Conservation (phyloP, 306 rosid species). For the Inga oerstediana region DNA sequence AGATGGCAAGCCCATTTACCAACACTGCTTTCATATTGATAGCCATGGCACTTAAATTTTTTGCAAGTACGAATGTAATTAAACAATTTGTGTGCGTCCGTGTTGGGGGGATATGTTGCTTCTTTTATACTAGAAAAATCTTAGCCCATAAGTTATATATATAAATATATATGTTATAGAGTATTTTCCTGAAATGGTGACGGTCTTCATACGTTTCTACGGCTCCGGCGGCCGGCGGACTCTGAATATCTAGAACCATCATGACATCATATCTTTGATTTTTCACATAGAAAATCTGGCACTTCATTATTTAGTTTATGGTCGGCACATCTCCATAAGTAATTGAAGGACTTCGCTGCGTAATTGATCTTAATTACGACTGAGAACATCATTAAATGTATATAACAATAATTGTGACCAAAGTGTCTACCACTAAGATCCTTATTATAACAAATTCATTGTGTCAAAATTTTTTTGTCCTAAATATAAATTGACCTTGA, state of each 20-base stretch:
- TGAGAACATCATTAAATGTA: no score
- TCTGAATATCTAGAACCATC: not conserved
- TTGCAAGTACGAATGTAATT: not conserved
- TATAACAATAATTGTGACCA: no score
- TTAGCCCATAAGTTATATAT: not conserved
- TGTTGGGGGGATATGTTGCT: not conserved
- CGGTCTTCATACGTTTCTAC: slow-evolving; percentile 9
- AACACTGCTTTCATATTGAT: not conserved
- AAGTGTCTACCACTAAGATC: no score
- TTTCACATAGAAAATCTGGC: not conserved
- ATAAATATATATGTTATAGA: no score
- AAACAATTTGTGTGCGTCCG: not conserved
- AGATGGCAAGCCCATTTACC: slow-evolving; percentile 3
- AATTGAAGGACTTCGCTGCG: not conserved
- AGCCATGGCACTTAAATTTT: not conserved
- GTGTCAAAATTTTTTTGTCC: no score
- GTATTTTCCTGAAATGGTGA: not conserved
- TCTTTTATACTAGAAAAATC: slow-evolving; percentile 14
- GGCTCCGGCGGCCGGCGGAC: not conserved
- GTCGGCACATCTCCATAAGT: not conserved
- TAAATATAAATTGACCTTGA: no score
- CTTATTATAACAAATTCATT: no score
- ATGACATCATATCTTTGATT: not conserved
- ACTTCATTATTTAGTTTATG: not conserved
- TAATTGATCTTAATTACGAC: not conserved